Evolutionary conservation across 2,329 filamentous ascomycete species (phyloP), one percentile per base, ranked within the genome.

Genomic region (Mariannaea elegans): DNA sequence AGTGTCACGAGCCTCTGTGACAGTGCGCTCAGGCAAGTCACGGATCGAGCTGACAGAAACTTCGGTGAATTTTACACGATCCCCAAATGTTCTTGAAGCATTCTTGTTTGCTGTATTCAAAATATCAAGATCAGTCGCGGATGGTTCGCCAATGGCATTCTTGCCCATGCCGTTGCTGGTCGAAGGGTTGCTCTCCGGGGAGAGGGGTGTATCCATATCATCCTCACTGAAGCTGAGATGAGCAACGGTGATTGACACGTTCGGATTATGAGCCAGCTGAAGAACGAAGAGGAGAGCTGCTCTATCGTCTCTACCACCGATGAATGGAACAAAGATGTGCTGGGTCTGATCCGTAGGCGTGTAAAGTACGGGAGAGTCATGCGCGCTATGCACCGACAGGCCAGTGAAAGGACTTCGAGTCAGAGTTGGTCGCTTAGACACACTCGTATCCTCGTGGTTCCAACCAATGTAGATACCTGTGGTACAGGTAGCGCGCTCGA

Each of bases 321-420:
- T 89, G 77, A 93, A 98, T 0, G 94, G 90, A 53, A 97, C 82
- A 73, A 97, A 94, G 65, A 98, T 84, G 72, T 94, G 93, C 72
- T 97, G 93, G 32, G 87, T 88, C 61, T 88, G 89, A 69, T 92
- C 86, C 6, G 82, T 80, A 5, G 88, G 82, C 0, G 90, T 50
- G 13, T 51, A 61, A 3, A 71, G 87, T 1, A 84, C 79, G 18
- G 84, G 77, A 0, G 83, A 78, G 10, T 85, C 77, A 52, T 90
- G 86, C n/a, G 81, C 23, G 29, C 69, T 71, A n/a, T 71, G 65
- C 0, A 71, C 32, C 1, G 69, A 71, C 3, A 71, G 23, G 3
- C 67, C 69, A 3, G 67, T 71, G 12, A 60, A 58, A 7, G 59
- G 27, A 31, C 55, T 56, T 16, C 68, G 58, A 78, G 29, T 82